phyloP scores from a whole-genome alignment of 1,284 basidiomycete genomes.

The Lentinula novae-zelandiae region DNA sequence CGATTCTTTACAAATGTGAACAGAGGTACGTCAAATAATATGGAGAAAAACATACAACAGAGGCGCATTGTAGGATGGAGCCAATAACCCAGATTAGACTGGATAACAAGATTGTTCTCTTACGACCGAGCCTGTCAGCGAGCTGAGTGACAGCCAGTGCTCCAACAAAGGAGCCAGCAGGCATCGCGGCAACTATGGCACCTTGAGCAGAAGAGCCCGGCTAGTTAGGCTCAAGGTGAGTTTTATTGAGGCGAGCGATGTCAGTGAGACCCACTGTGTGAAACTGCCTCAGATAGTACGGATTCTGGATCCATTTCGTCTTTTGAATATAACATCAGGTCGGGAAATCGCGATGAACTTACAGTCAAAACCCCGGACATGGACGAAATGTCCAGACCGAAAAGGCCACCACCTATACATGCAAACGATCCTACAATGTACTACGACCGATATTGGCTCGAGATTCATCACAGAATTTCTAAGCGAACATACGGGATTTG shows the following conservation, averaged over 20 bases:
- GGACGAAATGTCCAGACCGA: conserved; percentile 76
- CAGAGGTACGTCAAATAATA: not conserved
- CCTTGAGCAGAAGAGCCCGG: conserved; percentile 59
- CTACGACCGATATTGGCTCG: conserved; percentile 21
- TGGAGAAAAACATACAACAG: conserved; percentile 38
- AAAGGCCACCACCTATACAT: conserved; percentile 76
- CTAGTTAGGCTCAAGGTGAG: conserved; percentile 22
- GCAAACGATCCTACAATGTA: conserved; percentile 76
- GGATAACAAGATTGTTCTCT: conserved; percentile 57
- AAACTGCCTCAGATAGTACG: conserved; percentile 51
- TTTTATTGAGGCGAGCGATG: not conserved
- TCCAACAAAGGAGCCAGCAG: conserved; percentile 64
- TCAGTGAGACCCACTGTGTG: conserved; percentile 31
- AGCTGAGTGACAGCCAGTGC: conserved; percentile 58
- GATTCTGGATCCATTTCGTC: conserved; percentile 38
- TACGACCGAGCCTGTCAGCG: conserved; percentile 65
- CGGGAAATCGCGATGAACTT: conserved; percentile 20
- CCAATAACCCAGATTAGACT: conserved; percentile 73
- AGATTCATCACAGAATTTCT: too few relatives aligned
- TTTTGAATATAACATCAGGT: not conserved
- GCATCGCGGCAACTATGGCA: conserved; percentile 77
- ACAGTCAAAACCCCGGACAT: conserved; percentile 78
- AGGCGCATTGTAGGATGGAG: conserved; percentile 62
- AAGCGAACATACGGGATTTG: conserved; percentile 4
- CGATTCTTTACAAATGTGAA: conserved; percentile 41